These are phyloP conservation scores for Austroboletus novae-zelandiae DNA, from an alignment of 1,284 basidiomycete species.

Conservation along the genomic window DNA sequence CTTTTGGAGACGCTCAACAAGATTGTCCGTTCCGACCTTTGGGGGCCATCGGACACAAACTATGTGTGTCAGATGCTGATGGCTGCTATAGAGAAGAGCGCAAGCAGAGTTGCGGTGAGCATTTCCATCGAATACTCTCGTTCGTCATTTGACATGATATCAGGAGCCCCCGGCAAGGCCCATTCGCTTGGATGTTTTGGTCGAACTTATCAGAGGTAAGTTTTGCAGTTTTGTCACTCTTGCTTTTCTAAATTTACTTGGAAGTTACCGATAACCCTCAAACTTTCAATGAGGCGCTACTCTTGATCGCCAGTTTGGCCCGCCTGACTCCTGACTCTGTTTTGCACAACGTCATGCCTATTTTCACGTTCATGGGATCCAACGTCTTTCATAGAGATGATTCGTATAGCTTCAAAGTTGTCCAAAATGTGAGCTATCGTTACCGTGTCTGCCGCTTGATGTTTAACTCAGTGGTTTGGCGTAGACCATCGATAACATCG, in stretches of 20 bases:
- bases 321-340: conserved; percentile 87
- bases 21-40: conserved; percentile 49
- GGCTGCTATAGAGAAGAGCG: conserved; percentile 72
- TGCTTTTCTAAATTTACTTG: neutral
- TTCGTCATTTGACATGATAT: conserved; percentile 7
- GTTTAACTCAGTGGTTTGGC: conserved; percentile 1
- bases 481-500: conserved; percentile 88
- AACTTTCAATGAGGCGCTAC: conserved; percentile 89
- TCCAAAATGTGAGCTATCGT: conserved; percentile 70
- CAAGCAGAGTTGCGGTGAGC: conserved; percentile 60
- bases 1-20: conserved; percentile 76
- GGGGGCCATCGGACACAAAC: conserved; percentile 58
- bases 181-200: conserved; percentile 75
- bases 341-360: conserved; percentile 94
- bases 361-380: conserved; percentile 99
- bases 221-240: neutral
- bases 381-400: conserved; percentile 97
- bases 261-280: conserved; percentile 88
- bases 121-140: neutral
- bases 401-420: conserved; percentile 90
- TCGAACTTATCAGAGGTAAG: conserved; percentile 83
- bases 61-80: conserved; percentile 89
- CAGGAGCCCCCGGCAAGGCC: conserved; percentile 50
- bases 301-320: conserved; percentile 87
- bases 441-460: neutral